Base-by-base conservation (phyloP, 2,329 filamentous ascomycete genomes). In the Tolypocladium paradoxum region DNA sequence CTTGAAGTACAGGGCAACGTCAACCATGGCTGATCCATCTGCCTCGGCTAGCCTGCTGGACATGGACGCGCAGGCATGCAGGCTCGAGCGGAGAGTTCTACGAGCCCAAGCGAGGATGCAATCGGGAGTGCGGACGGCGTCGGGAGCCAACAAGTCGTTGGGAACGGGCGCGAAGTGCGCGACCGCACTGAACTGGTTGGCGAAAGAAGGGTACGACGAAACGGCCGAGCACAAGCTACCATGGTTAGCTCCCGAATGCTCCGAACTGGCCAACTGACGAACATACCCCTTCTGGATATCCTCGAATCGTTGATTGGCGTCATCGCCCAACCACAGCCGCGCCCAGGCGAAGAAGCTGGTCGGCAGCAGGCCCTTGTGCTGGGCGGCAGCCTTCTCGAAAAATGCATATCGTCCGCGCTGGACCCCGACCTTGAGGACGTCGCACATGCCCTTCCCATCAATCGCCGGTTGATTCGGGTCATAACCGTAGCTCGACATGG, bases 1-100 rank as follows among this genome's bases (percentile, higher is more conserved):
- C 0, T 54, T 27, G 37, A 58, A 62, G 49, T 58, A 60, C 7
- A 57, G 20, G 7, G 55, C 51, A n/a, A 49, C 18, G 2, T 60
- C 56, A 36, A 60, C 43, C 33, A 59, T 48, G n/a, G 54, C 37
- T 24, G 27, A 6, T 34, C 60, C 58, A 14, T 60, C 58, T 14
- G 43, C 31, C 24, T 8, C 18, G 36, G 35, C 33, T 6, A 60
- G 4, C 3, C 18, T 5, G 16, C 29, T 40, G 18, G 37, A 51
- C 22, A 4, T 34, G 35, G n/a, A n/a, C n/a, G n/a, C n/a, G n/a
- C 43, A 45, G 3, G 16, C 37, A 6, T 47, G 20, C 7, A 58
- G 7, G 20, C 48, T 54, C 2, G 46, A 22, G 2, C 18, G 49
- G 0, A 61, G 20, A 1, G 6, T 50, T 35, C 34, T n/a, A 16